Evolutionary conservation across 805 yeast genomes (phyloP).

Genomic region (Suhomyces prunicola): DNA sequence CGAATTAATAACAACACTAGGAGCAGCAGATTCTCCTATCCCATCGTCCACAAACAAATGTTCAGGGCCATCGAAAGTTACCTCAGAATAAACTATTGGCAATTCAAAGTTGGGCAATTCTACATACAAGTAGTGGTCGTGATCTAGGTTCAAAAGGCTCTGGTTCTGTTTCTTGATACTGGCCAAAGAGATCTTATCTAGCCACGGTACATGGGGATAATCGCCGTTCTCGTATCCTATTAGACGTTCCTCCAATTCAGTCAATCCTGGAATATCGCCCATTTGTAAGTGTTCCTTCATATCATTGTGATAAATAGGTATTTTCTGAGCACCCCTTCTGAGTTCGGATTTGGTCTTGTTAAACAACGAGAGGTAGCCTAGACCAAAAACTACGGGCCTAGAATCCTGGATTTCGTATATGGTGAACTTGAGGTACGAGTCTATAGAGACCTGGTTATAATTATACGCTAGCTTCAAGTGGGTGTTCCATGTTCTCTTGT

Average conservation of each 20-base stretch:
- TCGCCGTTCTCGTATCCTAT: slow-evolving; percentile 70
- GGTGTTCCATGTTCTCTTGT: slow-evolving; percentile 59
- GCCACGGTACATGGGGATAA: slow-evolving; percentile 61
- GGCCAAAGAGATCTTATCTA: slow-evolving; percentile 63
- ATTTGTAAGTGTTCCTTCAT: slow-evolving; percentile 14
- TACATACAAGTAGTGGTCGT: slow-evolving; percentile 28
- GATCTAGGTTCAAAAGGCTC: slow-evolving; percentile 2
- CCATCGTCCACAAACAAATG: slow-evolving; percentile 15
- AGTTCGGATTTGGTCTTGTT: slow-evolving; percentile 51
- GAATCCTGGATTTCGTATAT: slow-evolving; percentile 69
- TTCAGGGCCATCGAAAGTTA: not conserved
- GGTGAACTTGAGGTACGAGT: slow-evolving; percentile 56
- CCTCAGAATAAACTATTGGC: slow-evolving; percentile 68
- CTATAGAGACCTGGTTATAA: slow-evolving; percentile 66
- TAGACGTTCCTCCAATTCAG: slow-evolving; percentile 47
- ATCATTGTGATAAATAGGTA: slow-evolving; percentile 19
- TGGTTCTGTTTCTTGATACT: slow-evolving; percentile 9
- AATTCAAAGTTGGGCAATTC: slow-evolving; percentile 62
- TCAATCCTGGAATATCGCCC: slow-evolving; percentile 18
- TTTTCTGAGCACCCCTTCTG: slow-evolving; percentile 66
- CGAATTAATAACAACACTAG: slow-evolving; percentile 35
- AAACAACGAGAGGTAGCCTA: slow-evolving; percentile 59
- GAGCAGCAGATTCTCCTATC: not conserved
- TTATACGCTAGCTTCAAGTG: slow-evolving; percentile 72
- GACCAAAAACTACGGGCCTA: slow-evolving; percentile 52